phyloP scores from a whole-genome alignment of 2,329 filamentous ascomycete genomes.

The Hortaea sp. region DNA sequence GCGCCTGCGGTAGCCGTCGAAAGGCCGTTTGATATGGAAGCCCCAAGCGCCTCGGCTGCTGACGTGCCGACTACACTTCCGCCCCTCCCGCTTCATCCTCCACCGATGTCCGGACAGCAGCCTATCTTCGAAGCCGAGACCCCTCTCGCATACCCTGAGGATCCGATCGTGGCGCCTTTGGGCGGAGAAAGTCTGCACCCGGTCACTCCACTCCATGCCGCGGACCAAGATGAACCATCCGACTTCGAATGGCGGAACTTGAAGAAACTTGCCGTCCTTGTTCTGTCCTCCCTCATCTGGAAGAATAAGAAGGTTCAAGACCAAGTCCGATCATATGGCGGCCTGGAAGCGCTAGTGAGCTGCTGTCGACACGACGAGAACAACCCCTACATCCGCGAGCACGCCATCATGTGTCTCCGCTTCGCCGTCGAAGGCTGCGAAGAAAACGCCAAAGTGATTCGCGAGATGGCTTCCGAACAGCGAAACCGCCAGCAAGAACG shows the following conservation, averaged over 20 bases:
- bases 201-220: background rate
- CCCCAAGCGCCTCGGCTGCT: constrained; percentile 20
- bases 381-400: constrained; percentile 89
- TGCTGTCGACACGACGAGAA: constrained; percentile 87
- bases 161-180: constrained; percentile 21
- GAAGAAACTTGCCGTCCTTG: constrained; percentile 85
- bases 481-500: background rate
- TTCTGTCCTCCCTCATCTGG: constrained; percentile 80
- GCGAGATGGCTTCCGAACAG: constrained; percentile 40
- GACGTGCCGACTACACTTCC: constrained; percentile 23
- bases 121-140: constrained; percentile 32
- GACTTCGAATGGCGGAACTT: constrained; percentile 70
- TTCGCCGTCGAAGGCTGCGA: constrained; percentile 59
- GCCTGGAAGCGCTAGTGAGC: constrained; percentile 77
- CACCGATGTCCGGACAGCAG: constrained; percentile 24
- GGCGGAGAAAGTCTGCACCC: constrained; percentile 7
- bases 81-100: constrained; percentile 27
- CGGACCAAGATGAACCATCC: constrained; percentile 49
- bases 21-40: constrained; percentile 6
- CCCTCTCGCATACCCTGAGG: constrained; percentile 29
- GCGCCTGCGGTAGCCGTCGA: constrained; percentile 1
- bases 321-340: constrained; percentile 75
- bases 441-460: constrained; percentile 61
- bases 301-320: constrained; percentile 76
- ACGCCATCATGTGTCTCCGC: constrained; percentile 79